These are phyloP conservation scores for Staphylotrichum tortipilum DNA, from an alignment of 495 filamentous ascomycete species.

Conservation along the genomic window DNA sequence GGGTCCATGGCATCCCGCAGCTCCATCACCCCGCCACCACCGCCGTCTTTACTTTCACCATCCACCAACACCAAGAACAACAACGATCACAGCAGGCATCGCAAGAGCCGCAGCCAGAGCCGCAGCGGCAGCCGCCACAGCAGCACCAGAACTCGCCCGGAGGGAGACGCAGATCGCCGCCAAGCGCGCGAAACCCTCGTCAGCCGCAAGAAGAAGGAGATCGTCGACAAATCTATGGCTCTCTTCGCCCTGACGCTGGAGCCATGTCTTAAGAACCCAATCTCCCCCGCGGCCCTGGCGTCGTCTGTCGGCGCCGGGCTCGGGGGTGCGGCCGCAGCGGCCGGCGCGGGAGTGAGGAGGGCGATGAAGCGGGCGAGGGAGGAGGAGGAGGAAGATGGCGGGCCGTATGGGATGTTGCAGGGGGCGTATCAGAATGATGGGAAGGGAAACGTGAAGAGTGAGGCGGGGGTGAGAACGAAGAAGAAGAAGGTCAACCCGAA, in stretches of 20 bases:
- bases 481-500: slow-evolving; percentile 15
- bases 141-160: no score
- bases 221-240: slow-evolving; percentile 26
- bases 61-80: background rate
- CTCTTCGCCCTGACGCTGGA: slow-evolving; percentile 15
- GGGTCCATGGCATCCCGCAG: slow-evolving; percentile 23
- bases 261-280: slow-evolving; percentile 19
- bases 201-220: slow-evolving; percentile 21
- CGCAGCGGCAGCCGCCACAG: no score
- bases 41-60: background rate
- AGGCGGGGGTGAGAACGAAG: background rate
- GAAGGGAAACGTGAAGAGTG: no score
- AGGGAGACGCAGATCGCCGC: no score
- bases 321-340: background rate
- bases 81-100: background rate
- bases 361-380: slow-evolving; percentile 2
- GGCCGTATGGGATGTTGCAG: background rate
- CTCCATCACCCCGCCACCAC: slow-evolving; percentile 18
- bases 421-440: no score
- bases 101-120: no score
- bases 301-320: slow-evolving; percentile 7
- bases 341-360: slow-evolving; percentile 4
- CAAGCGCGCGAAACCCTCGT: slow-evolving; percentile 15
- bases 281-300: background rate
- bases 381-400: slow-evolving; percentile 2